Percentiles rank a stretch among this genome's conserved stretches.
These are phyloP conservation scores for Pseudogymnoascus sp. DNA, from an alignment of 2,329 filamentous ascomycete species.

Conservation along the genomic window DNA sequence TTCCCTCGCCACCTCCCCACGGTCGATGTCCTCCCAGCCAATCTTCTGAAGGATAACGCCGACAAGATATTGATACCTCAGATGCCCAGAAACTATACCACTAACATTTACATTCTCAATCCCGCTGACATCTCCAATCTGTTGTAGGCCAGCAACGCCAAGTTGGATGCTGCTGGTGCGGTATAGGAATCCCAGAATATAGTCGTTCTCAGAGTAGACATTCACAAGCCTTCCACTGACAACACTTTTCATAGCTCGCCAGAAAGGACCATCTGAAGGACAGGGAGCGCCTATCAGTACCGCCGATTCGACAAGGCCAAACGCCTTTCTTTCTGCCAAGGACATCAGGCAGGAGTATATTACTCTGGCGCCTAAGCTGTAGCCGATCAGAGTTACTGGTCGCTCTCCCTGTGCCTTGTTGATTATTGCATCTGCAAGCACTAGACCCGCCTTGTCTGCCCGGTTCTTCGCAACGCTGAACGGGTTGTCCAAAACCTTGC, in stretches of 20 bases:
- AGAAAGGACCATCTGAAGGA: constrained; percentile 64
- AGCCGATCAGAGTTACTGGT: constrained; percentile 73
- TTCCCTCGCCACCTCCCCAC: constrained; percentile 41
- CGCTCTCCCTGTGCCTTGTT: constrained; percentile 77
- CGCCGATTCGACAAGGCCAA: constrained; percentile 77
- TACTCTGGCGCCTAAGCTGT: constrained; percentile 72
- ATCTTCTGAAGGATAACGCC: constrained; percentile 61
- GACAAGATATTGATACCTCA: constrained; percentile 62
- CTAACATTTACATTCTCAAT: constrained; percentile 57
- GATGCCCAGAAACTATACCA: constrained; percentile 60
- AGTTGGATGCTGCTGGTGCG: constrained; percentile 75
- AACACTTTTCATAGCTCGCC: constrained; percentile 70
- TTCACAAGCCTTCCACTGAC: constrained; percentile 81
- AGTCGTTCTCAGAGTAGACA: constrained; percentile 81
- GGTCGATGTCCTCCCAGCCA: constrained; percentile 51
- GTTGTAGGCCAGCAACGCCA: constrained; percentile 77
- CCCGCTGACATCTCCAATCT: constrained; percentile 60
- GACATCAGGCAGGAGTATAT: constrained; percentile 76
- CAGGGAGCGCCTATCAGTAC: constrained; percentile 77
- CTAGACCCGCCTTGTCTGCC: constrained; percentile 71
- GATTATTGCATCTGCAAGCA: constrained; percentile 76
- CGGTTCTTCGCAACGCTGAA: constrained; percentile 71
- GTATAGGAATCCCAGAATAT: constrained; percentile 81
- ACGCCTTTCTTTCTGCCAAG: constrained; percentile 71
- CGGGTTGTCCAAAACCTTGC: constrained; percentile 70